Evolutionary conservation across 345 rosid species (phyloP), one percentile per base, ranked within the genome.

Genomic region (Gynandropsis gynandra): DNA sequence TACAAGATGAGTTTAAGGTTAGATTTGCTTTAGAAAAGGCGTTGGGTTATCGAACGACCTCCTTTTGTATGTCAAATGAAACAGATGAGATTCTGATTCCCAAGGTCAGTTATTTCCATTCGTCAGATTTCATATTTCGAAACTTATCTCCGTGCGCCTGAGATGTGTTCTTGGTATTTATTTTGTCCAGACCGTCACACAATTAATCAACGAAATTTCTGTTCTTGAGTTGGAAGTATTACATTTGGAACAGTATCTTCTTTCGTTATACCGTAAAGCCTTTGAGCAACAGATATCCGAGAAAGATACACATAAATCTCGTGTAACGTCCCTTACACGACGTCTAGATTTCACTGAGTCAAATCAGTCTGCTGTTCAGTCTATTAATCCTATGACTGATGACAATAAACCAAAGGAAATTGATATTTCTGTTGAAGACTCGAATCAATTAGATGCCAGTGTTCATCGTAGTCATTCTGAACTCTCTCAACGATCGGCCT

Each of bases 141-240:
- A 65, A 65, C 14, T 52, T 32, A 48, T 42, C 39, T 50, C 45
- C 32, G 59, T 33, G 50, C 16, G n/a, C 8, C 33, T 21, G 34
- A 11, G 24, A 41, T 53, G 49, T 8, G 13, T 48, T 59, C 18
- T 54, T 47, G 45, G 32, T 34, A 15, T 35, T 54, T 58, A 14
- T 37, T 2, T n/a, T 32, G 27, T 58, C 45, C 80, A 92, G 95
- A 80, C 90, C 18, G 90, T 94, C 53, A 77, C 76, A 42, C 83
- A 87, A 61, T 58, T 92, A 56, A 88, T 92, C 48, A 92, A 78
- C 72, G 97, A 87, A 66, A 81, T 85, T 19, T 83, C 95, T 0
- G 87, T 82, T 29, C 65, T 92, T 29, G 97, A 92, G 75, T 65
- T 85, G 78, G 98, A 92, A 76, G 97, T 92, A 29, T 84, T 78